Evolutionary conservation across 1,284 basidiomycete genomes (phyloP).

Genomic region (Singerocomus inundabilis): DNA sequence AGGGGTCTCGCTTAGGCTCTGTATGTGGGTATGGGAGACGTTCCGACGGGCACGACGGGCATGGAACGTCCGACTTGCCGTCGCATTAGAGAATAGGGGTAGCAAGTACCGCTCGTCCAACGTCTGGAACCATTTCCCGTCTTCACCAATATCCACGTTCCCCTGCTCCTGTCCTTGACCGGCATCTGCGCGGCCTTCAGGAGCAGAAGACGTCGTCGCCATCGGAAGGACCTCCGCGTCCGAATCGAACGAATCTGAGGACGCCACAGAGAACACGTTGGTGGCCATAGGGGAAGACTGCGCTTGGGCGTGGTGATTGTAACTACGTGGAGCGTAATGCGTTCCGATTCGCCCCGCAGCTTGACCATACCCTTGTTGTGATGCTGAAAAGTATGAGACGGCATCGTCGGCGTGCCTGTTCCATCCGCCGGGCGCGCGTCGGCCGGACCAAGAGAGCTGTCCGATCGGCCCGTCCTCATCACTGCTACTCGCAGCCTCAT

Average conservation of each 20-base stretch:
- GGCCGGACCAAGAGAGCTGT: slow-evolving; percentile 30
- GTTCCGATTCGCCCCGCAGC: slow-evolving; percentile 46
- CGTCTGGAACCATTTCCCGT: slow-evolving; percentile 93
- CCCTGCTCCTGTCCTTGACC: not conserved
- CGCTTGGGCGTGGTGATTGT: slow-evolving; percentile 59
- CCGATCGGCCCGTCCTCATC: slow-evolving; percentile 58
- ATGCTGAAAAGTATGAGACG: slow-evolving; percentile 35
- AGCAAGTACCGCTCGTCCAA: slow-evolving; percentile 94
- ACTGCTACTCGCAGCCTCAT: slow-evolving; percentile 79
- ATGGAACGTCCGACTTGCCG: slow-evolving; percentile 85
- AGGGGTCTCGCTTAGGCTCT: slow-evolving; percentile 43
- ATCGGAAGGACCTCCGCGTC: slow-evolving; percentile 80
- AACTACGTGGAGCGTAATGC: slow-evolving; percentile 49
- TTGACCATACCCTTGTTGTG: slow-evolving; percentile 36
- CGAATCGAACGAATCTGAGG: slow-evolving; percentile 73
- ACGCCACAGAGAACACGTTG: slow-evolving; percentile 55
- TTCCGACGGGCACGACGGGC: slow-evolving; percentile 66
- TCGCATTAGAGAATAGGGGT: slow-evolving; percentile 93
- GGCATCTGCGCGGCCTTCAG: slow-evolving; percentile 17
- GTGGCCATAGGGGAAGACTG: slow-evolving; percentile 32
- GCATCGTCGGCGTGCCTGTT: slow-evolving; percentile 46
- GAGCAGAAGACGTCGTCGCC: slow-evolving; percentile 44
- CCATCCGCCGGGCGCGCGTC: slow-evolving; percentile 37
- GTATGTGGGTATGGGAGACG: slow-evolving; percentile 32
- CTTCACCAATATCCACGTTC: slow-evolving; percentile 40